Conservation (phyloP, 805 yeast genomes). For the Myxozyma udenii region DNA sequence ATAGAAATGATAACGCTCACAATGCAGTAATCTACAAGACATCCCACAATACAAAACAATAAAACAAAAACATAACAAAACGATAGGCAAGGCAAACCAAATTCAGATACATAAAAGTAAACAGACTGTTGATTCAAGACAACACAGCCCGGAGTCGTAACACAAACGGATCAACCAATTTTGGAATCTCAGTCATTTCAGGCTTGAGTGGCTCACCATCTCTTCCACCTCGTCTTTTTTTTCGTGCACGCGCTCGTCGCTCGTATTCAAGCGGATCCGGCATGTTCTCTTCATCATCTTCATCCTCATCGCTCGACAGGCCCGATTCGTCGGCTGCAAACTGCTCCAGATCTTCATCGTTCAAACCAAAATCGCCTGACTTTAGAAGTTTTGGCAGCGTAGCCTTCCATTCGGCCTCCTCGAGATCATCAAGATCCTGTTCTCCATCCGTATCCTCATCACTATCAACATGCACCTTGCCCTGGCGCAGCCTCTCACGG, state of each 20-base stretch:
- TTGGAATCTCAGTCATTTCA: constrained; percentile 20
- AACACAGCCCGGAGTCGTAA: constrained; percentile 31
- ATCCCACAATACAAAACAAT: background rate
- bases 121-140: too few species aligned
- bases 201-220: constrained; percentile 28
- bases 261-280: constrained; percentile 36
- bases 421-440: constrained; percentile 32
- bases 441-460: constrained; percentile 31
- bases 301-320: constrained; percentile 37
- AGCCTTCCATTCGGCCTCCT: constrained; percentile 45
- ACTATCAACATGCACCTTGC: constrained; percentile 29
- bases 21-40: background rate
- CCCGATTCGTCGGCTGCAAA: constrained; percentile 37
- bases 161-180: constrained; percentile 22
- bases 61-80: background rate
- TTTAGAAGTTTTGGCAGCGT: constrained; percentile 45
- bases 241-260: constrained; percentile 33
- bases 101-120: too few species aligned
- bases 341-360: constrained; percentile 50
- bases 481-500: constrained; percentile 25
- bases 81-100: background rate
- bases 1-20: too few species aligned
- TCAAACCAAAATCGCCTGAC: constrained; percentile 48
- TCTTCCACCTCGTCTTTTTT: constrained; percentile 22
- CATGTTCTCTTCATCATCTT: constrained; percentile 35